A percentile compares a stretch with the other conserved stretches of the same genome.
These are phyloP conservation scores for Gamarada debralockiae DNA, from an alignment of 495 filamentous ascomycete species.

Conservation along the genomic window DNA sequence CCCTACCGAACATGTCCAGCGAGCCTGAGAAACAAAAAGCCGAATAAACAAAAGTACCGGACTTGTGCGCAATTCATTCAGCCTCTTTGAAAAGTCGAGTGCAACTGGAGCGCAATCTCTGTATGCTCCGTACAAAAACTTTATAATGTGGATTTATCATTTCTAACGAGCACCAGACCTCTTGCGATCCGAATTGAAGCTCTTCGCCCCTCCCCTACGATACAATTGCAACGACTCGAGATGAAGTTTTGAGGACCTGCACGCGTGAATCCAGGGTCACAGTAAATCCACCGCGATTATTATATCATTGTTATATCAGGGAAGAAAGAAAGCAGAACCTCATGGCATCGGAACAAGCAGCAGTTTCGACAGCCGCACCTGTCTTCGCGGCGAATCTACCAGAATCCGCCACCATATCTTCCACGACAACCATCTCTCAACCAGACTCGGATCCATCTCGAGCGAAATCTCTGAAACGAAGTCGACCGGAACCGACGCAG, in stretches of 20 bases:
- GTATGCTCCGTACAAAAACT: constrained; percentile 1
- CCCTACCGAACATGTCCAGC: constrained; percentile 8
- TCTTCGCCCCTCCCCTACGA: not conserved
- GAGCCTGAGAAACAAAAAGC: not conserved
- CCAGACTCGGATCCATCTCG: constrained; percentile 10
- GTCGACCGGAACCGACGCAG: constrained; percentile 41
- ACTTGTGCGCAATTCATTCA: constrained; percentile 13
- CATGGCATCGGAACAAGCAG: constrained; percentile 25
- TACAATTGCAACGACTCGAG: constrained; percentile 2
- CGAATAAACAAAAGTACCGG: not conserved
- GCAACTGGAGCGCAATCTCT: constrained; percentile 1
- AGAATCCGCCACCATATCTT: constrained; percentile 8
- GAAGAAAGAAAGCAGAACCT: not conserved
- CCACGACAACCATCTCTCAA: constrained; percentile 1
- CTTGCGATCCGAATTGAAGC: constrained; percentile 8
- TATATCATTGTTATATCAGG: not conserved
- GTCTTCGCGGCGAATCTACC: constrained; percentile 10
- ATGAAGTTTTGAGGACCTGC: constrained; percentile 12
- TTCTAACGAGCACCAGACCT: constrained; percentile 1
- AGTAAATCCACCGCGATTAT: not conserved
- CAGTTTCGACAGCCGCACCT: constrained; percentile 13
- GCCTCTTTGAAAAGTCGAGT: not conserved
- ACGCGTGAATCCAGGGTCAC: constrained; percentile 11
- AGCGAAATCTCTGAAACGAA: constrained; percentile 44
- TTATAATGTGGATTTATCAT: not conserved